phyloP scores from a whole-genome alignment of 2,329 filamentous ascomycete species.

The Alternaria brassicae region DNA sequence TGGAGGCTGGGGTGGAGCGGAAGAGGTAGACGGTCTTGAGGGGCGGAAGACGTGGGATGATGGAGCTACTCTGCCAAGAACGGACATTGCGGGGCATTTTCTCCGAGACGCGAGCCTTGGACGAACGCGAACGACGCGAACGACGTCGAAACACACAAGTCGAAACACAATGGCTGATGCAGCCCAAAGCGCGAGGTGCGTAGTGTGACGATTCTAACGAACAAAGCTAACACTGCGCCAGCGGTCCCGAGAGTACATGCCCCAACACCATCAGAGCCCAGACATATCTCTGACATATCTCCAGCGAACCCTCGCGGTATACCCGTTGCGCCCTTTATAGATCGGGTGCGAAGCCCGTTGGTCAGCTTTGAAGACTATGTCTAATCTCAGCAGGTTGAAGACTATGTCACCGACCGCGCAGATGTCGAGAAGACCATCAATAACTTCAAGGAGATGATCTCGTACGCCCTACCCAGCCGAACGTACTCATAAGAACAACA shows the following conservation, averaged over 20 bases:
- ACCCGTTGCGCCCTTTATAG: conserved; percentile 18
- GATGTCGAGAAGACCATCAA: conserved; percentile 83
- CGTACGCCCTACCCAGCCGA: conserved; percentile 60
- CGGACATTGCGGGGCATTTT: conserved; percentile 23
- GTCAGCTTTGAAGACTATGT: background rate
- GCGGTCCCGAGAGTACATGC: conserved; percentile 13
- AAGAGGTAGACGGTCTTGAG: background rate
- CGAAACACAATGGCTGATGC: conserved; percentile 38
- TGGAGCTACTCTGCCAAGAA: conserved; percentile 5
- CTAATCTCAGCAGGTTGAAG: conserved; percentile 65
- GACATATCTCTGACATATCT: conserved; percentile 40
- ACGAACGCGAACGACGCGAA: conserved; percentile 17
- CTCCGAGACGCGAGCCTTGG: conserved; percentile 31
- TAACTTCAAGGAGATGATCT: conserved; percentile 92
- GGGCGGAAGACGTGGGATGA: conserved; percentile 1
- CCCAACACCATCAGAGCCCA: background rate
- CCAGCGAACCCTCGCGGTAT: conserved; percentile 34
- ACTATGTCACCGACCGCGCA: conserved; percentile 79
- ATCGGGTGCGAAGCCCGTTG: background rate
- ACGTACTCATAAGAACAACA: background rate
- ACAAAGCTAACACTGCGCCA: conserved; percentile 1
- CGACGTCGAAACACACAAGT: conserved; percentile 3
- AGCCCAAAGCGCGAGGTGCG: conserved; percentile 35
- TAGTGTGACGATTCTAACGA: background rate
- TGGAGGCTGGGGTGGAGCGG: background rate